Base-by-base conservation (phyloP, 805 yeast genomes). In the Suhomyces pyralidae region DNA sequence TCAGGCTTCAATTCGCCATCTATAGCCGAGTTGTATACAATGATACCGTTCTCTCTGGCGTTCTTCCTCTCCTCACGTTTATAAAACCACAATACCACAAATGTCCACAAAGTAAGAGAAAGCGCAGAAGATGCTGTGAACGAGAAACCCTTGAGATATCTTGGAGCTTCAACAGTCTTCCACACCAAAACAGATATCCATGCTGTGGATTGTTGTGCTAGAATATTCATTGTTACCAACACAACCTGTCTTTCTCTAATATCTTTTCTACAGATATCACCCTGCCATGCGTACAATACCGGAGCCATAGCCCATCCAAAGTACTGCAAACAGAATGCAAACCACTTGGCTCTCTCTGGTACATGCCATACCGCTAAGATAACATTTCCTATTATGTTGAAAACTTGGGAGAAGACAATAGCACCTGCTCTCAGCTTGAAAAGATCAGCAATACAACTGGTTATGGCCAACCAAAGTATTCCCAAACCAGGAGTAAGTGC, bases 241-340 rank as follows among this genome's bases (percentile, higher is more conserved):
- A 79, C 78, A 44, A 83, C 77, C 7, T 85, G 81, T 59, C 83
- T 72, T 45, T 77, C 74, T 54, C 82, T 79, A 12, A 81, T 81
- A 61, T 83, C 85, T 53, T 79, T 71, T 55, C 88, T 72, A 54
- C 82, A 71, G 50, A 83, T 77, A 65, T 83, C 88, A 59, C 79
- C 79, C 51, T 80, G 80, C 73, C 80, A 77, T 1, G 85, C 77
- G 72, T 83, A 81, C 47, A 82, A 66, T 46, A 83, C 83, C 0
- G 88, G 84, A 2, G 86, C 82, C 64, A 81, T 81, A 15, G 87
- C 80, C 78, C 85, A 83, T 12, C 84, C 80, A 64, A 81, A 81
- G 61, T 83, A 84, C 19, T 81, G 82, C 47, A 80, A 72, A 60
- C 82, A 72, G 63, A 80, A 84, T 0, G 83, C 88, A 70, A 77